Conservation (phyloP, 2,329 filamentous ascomycete species). For the Xylaria sp. region DNA sequence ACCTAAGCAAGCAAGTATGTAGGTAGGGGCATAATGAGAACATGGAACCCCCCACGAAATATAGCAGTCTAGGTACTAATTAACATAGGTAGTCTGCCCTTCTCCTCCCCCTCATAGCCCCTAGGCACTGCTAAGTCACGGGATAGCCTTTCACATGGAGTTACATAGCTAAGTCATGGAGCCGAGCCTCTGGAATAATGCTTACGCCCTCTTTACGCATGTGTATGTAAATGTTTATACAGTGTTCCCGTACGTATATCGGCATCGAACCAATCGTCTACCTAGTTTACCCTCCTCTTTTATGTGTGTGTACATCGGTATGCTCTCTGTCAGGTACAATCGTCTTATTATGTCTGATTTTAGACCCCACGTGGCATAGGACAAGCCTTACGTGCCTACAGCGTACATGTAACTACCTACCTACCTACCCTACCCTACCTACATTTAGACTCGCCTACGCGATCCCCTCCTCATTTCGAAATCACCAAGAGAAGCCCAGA, state of each 20-base stretch:
- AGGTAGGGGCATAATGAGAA: background rate
- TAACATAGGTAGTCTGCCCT: background rate
- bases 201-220: background rate
- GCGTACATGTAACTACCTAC: background rate
- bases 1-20: background rate
- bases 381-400: background rate
- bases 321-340: background rate
- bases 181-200: background rate
- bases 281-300: background rate
- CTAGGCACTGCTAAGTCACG: too few species aligned
- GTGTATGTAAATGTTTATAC: background rate
- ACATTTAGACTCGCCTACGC: background rate
- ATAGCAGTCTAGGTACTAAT: background rate
- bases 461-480: too few species aligned
- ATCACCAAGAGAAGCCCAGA: background rate
- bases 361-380: constrained; percentile 46
- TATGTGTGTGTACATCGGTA: background rate
- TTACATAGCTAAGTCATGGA: background rate
- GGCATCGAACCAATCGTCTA: background rate
- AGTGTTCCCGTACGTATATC: background rate
- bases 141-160: background rate
- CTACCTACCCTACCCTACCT: constrained; percentile 2
- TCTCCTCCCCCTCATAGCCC: background rate
- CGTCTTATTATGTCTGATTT: constrained; percentile 33
- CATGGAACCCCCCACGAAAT: background rate